Base-by-base conservation (phyloP, 2,329 filamentous ascomycete genomes). In the Botrytis elliptica region DNA sequence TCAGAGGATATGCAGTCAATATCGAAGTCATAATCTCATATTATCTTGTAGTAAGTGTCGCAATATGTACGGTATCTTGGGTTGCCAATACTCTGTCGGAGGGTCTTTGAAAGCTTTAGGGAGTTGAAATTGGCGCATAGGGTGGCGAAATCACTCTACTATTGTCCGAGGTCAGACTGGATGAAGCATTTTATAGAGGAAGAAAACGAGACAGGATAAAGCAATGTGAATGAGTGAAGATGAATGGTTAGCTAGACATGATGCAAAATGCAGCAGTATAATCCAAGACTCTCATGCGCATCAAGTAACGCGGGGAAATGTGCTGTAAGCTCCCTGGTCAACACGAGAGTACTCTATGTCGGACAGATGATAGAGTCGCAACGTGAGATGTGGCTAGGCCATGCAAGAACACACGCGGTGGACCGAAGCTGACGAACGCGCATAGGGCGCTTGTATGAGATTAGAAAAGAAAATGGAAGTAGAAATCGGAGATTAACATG, bases 21-120 rank as follows among this genome's bases (percentile, higher is more conserved):
- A 80, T 75, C 38, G 79, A 80, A 80, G 79, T 81, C 80, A 81
- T 81, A 77, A 77, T 81, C 75, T 74, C 68, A 74, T 62, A 38
- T 38, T 42, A 55, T 65, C 36, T 64, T 42, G 33, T 44, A 44
- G 60, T 16, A 69, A 66, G 55, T 40, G 42, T 55, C 69, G 59
- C 40, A 52, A 46, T 29, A 62, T 62, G 40, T 40, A 49, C 16
- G 44, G 40, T 55, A 20, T 33, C 18, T 38, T 33, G 22, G 38
- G 57, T 68, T 68, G 36, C 29, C 49, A 42, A 33, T 12, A 44
- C 68, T 46, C 40, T 46, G 36, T 46, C 36, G 57, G 25, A 25
- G 62, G 18, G 33, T 42, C n/a, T 29, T 69, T 44, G 49, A 52
- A 33, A 57, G 33, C 44, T 62, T 29, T 62, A 59, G 25, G 36